phyloP scores from a whole-genome alignment of 139 green algal genomes.

The Chlorella sorokiniana region DNA sequence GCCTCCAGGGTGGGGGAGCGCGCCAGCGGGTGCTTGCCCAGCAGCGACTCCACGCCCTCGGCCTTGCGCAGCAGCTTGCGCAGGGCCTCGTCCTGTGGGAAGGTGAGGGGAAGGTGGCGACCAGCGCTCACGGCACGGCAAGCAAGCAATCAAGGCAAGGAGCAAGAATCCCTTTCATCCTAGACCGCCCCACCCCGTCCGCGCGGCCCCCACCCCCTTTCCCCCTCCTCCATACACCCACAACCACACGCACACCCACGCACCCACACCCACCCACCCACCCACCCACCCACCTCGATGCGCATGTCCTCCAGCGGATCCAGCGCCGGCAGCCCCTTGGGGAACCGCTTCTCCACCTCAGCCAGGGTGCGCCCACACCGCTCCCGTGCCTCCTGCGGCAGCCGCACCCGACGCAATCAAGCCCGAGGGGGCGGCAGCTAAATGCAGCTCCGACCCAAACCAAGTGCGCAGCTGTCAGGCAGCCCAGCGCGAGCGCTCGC shows the following conservation, averaged over 20 bases:
- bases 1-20: conserved; percentile 25
- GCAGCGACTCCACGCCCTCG: conserved; percentile 58
- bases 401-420: background rate
- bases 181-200: background rate
- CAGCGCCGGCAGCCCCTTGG: conserved; percentile 54
- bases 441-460: no score
- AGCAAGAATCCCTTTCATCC: background rate
- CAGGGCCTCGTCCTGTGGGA: conserved; percentile 30
- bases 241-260: background rate
- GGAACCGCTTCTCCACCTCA: conserved; percentile 53
- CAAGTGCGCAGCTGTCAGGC: no score
- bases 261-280: conserved; percentile 17
- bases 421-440: background rate
- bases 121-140: background rate
- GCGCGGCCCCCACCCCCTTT: background rate
- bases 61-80: conserved; percentile 48
- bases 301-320: conserved; percentile 78
- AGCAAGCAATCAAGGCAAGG: background rate
- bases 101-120: background rate
- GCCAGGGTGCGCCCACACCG: conserved; percentile 32
- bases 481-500: no score
- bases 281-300: conserved; percentile 38
- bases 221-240: background rate
- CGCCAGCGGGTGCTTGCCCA: conserved; percentile 57
- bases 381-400: conserved; percentile 7